Percentiles rank a stretch among this genome's conserved stretches.
Conservation (phyloP, 352 stramenopile species). For the Saprolegnia parasitica region DNA sequence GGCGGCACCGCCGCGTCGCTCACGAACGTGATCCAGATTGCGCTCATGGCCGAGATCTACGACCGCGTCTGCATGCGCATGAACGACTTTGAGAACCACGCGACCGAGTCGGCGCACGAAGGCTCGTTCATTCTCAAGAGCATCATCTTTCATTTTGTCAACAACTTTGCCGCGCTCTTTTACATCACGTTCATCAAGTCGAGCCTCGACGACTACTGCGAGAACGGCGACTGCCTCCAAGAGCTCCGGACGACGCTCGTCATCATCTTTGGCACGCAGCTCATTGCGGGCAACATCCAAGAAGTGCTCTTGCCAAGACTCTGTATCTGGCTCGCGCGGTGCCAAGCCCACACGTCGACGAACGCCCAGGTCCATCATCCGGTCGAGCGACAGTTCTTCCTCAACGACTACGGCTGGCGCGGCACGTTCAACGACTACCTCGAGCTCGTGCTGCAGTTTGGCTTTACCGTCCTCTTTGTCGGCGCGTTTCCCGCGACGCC, state of each 20-base stretch:
- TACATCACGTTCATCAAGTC: slow-evolving; percentile 93
- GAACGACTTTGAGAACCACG: slow-evolving; percentile 92
- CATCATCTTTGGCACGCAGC: slow-evolving; percentile 87
- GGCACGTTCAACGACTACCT: slow-evolving; percentile 91
- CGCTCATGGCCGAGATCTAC: slow-evolving; percentile 91
- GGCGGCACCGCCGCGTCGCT: slow-evolving; percentile 58
- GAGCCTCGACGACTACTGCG: slow-evolving; percentile 65
- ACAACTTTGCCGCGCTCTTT: slow-evolving; percentile 92
- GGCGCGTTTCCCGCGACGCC: slow-evolving; percentile 90
- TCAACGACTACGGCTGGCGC: slow-evolving; percentile 73
- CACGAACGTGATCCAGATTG: slow-evolving; percentile 77
- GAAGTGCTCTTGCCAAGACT: slow-evolving; percentile 61
- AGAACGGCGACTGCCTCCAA: slow-evolving; percentile 74
- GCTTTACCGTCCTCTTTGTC: slow-evolving; percentile 87
- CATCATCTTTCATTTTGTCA: slow-evolving; percentile 94
- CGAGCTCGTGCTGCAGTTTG: slow-evolving; percentile 87
- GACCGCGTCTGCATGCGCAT: slow-evolving; percentile 81
- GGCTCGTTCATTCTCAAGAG: slow-evolving; percentile 93
- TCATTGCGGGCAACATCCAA: slow-evolving; percentile 72
- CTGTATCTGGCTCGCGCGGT: slow-evolving; percentile 51
- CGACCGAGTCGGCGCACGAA: slow-evolving; percentile 83
- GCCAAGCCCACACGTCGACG: slow-evolving; percentile 56
- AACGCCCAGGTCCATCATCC: slow-evolving; percentile 44
- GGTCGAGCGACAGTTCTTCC: slow-evolving; percentile 65
- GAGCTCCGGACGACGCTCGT: slow-evolving; percentile 90